A percentile compares a stretch with the other conserved stretches of the same genome.
phyloP scores from a whole-genome alignment of 352 stramenopile genomes.

The Globisporangium recalcitrans region DNA sequence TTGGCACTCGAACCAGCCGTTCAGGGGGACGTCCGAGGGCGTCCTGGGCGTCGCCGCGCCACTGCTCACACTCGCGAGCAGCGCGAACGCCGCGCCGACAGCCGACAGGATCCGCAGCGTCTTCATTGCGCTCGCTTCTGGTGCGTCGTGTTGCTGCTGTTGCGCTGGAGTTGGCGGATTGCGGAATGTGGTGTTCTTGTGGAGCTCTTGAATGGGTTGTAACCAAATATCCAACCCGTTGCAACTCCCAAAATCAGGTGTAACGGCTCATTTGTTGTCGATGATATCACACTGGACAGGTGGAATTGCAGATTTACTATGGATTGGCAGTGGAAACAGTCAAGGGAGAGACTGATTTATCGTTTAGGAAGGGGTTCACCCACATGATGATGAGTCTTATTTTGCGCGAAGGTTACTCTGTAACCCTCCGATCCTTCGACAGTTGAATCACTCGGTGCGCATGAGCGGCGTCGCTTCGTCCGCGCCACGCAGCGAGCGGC shows the following conservation, averaged over 20 bases:
- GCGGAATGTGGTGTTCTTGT: conserved; percentile 5
- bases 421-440: not conserved
- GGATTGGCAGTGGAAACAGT: not conserved
- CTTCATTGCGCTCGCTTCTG: conserved; percentile 10
- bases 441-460: conserved; percentile 1
- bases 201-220: not conserved
- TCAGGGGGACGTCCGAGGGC: conserved; percentile 20
- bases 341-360: conserved; percentile 3
- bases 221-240: conserved; percentile 10
- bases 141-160: not conserved
- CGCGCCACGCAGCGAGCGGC: conserved; percentile 4
- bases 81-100: not conserved
- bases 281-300: not conserved
- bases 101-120: conserved; percentile 8
- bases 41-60: not conserved
- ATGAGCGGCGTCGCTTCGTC: conserved; percentile 16
- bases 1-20: conserved; percentile 33
- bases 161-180: conserved; percentile 4
- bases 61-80: conserved; percentile 4
- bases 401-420: not conserved
- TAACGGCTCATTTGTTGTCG: not conserved
- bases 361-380: not conserved
- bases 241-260: conserved; percentile 2
- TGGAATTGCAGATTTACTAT: not conserved
- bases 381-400: not conserved